phyloP scores from a whole-genome alignment of 2,329 filamentous ascomycete genomes.

The Colletotrichum chrysophilum region DNA sequence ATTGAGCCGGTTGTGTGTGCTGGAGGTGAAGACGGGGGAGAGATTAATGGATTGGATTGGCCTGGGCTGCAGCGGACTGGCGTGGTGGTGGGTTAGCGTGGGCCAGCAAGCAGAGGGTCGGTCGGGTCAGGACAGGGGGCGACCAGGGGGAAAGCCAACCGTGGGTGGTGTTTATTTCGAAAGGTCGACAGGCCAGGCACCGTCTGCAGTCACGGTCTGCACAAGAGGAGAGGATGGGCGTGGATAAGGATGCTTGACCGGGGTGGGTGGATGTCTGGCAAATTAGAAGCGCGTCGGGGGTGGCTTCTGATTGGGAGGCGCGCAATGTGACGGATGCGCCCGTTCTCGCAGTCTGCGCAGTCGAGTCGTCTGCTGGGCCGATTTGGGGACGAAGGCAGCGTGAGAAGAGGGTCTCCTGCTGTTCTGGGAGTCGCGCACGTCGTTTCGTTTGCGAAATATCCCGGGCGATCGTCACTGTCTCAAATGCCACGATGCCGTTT shows the following conservation, averaged over 20 bases:
- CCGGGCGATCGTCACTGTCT: slow-evolving; percentile 4
- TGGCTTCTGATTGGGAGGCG: slow-evolving; percentile 11
- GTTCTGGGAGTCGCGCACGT: neutral
- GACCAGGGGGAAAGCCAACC: neutral
- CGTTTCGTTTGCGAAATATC: neutral
- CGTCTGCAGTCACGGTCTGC: neutral
- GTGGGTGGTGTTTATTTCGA: slow-evolving; percentile 7
- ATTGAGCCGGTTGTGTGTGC: neutral
- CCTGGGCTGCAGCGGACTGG: neutral
- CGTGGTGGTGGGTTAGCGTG: neutral
- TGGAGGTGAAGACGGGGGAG: neutral
- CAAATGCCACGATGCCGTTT: neutral
- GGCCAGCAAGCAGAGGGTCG: neutral
- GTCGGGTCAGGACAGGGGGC: neutral
- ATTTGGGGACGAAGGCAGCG: neutral
- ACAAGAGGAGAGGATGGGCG: neutral
- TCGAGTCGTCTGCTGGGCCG: neutral
- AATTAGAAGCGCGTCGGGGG: slow-evolving; percentile 14
- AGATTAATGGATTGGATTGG: neutral
- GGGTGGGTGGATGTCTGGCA: slow-evolving; percentile 11
- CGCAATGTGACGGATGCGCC: slow-evolving; percentile 20
- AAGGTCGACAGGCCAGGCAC: neutral
- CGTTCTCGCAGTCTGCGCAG: slow-evolving; percentile 1
- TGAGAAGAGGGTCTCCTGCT: neutral
- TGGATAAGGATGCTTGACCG: neutral